Evolutionary conservation across 441 rosid genomes (phyloP), one percentile per base, ranked within the genome.

Genomic region (Theobroma grandiflorum): DNA sequence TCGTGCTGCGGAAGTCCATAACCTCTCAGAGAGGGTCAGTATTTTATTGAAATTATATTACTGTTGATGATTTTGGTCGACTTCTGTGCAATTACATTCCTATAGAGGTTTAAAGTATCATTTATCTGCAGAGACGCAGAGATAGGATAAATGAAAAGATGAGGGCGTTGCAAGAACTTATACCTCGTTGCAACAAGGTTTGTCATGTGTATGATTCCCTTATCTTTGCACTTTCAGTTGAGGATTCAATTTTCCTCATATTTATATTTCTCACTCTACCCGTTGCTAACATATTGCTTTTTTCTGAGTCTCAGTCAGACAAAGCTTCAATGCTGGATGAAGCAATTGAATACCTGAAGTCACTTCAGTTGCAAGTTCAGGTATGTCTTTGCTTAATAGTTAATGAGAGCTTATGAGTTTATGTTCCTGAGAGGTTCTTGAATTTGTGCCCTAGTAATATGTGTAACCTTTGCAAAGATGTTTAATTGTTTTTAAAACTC

Each of bases 271-370:
- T 68, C 26, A 37, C 40, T 59, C 33, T 20, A 3, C 18, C 37
- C 22, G 3, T 35, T 31, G 72, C 73, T 81, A 55, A 52, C 61
- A 58, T 20, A 12, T n/a, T 55, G 59, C 4, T 50, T 75, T 4
- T 79, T 80, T 68, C 69, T 49, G 53, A n/a, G 58, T 79, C 85
- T 70, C 91, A 96, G 99, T 83, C 93, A 26, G 98, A 92, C 84
- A 96, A 89, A 86, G 99, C 95, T 86, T 94, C 99, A 22, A 90
- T 93, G 98, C 89, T 96, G 52, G 98, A 94, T n/a, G 99, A 96
- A 85, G 99, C 93, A 64, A 90, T 93, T 53, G 92, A 92, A 78
- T 91, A 92, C 84, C 74, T 94, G 84, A 92, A 92, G 82, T 87
- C 91, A 6, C 93, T 96, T 72, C 96, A 93, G 88, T 66, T 86